Percentiles rank a stretch among this genome's conserved stretches.
Evolutionary conservation across 148 eudicot genomes (phyloP).

Genomic region (Vaccinium darrowii): DNA sequence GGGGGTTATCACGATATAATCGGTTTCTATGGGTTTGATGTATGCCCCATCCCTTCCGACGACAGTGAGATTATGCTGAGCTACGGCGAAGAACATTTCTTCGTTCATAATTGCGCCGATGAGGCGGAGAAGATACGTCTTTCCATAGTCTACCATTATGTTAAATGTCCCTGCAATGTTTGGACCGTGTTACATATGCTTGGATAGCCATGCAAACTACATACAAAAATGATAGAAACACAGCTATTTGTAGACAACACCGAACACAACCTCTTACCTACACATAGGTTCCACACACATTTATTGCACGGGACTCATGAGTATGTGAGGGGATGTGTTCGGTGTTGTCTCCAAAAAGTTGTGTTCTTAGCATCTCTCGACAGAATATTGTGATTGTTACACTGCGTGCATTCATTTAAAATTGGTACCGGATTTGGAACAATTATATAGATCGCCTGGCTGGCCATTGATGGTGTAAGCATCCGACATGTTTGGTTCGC

Average conservation of each 20-base stretch:
- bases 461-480: conserved; percentile 39
- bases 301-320: too few relatives aligned
- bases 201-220: neutral
- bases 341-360: too few relatives aligned
- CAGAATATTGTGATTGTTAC: too few relatives aligned
- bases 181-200: neutral
- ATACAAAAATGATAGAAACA: too few relatives aligned
- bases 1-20: conserved; percentile 28
- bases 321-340: too few relatives aligned
- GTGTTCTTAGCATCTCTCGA: too few relatives aligned
- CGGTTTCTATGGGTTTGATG: conserved; percentile 26
- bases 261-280: too few relatives aligned
- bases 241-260: too few relatives aligned
- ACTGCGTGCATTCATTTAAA: neutral
- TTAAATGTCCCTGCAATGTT: conserved; percentile 19
- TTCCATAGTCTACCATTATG: conserved; percentile 20
- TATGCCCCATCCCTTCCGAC: conserved; percentile 28
- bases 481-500: conserved; percentile 21
- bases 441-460: conserved; percentile 30
- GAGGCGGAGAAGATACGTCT: conserved; percentile 31
- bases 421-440: conserved; percentile 23
- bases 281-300: too few relatives aligned
- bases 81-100: conserved; percentile 28
- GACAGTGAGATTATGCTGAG: conserved; percentile 22
- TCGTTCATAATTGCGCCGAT: conserved; percentile 29